A percentile compares a stretch with the other conserved stretches of the same genome.
Conservation (phyloP, 108 stramenopile species). For the Nitzschia sp. region DNA sequence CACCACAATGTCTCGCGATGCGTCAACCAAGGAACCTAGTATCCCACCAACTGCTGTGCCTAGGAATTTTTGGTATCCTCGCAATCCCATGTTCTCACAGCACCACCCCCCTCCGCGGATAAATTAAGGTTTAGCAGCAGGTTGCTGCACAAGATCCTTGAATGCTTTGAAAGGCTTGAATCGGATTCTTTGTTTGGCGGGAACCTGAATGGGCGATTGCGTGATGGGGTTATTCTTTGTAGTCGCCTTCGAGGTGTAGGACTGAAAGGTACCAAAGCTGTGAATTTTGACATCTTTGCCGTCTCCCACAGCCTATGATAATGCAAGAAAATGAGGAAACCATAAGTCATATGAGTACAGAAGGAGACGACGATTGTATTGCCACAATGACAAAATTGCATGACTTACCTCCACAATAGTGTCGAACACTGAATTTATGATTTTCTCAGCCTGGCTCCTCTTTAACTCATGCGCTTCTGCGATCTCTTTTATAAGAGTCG, state of each 20-base stretch:
- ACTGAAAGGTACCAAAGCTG: conserved; percentile 41
- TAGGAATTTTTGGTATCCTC: too few relatives aligned
- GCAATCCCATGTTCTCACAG: too few relatives aligned
- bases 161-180: conserved; percentile 41
- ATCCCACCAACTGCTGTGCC: too few relatives aligned
- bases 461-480: conserved; percentile 29
- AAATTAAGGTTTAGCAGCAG: too few relatives aligned
- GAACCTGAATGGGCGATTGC: conserved; percentile 16
- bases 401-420: conserved; percentile 29
- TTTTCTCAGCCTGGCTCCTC: conserved; percentile 17
- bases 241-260: conserved; percentile 22
- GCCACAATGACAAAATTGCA: not conserved
- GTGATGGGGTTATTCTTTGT: conserved; percentile 25
- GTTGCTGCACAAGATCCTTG: conserved; percentile 23
- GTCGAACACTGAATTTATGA: conserved; percentile 40
- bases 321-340: not conserved
- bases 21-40: too few relatives aligned
- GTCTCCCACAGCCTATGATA: conserved; percentile 28
- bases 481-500: conserved; percentile 21
- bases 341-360: not conserved
- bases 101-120: too few relatives aligned
- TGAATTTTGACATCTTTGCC: conserved; percentile 23
- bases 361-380: not conserved
- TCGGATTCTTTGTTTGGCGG: conserved; percentile 36
- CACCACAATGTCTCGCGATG: too few relatives aligned